Base-by-base conservation (phyloP, 108 stramenopile genomes). In the Fragilaria radians region DNA sequence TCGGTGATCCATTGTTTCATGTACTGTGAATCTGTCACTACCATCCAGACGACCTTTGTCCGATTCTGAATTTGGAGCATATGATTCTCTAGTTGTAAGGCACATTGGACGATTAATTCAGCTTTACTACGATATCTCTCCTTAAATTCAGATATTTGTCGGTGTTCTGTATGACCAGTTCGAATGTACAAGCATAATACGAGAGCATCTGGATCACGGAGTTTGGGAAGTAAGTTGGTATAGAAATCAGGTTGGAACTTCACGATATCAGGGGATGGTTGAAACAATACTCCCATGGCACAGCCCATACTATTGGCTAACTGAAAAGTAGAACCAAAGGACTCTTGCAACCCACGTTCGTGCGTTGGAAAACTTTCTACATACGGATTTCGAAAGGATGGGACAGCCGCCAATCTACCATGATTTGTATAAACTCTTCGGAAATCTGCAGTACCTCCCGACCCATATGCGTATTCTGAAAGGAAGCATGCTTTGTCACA, bases 181-280 rank as follows among this genome's bases (percentile, higher is more conserved):
- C 65, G 65, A 49, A 59, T 51, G 47, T 59, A 66, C 24, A 66
- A 24, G 14, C 57, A 28, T 3, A 66, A 34, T 9, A 66, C 65
- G 17, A 66, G 30, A 28, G 30, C 24, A 19, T 24, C 5, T 32
- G 57, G 48, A 42, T 59, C 48, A 5, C 56, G 47, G 27, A 66
- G 17, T 0, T 57, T 57, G 2, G 65, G 65, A n/a, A 66, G 47
- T 22, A 59, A 46, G 19, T 47, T 23, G 18, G 58, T 50, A 48
- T 59, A 59, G 0, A 66, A 33, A 11, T 58, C 17, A n/a, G 65
- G 65, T 26, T 66, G 30, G 22, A 51, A 66, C 18, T 54, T 22
- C 5, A 46, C 14, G 11, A 22, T 28, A 5, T 23, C 25, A 4
- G 32, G 34, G 3, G 63, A 46, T 17, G 55, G 34, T n/a, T 46